Percentiles rank a stretch among this genome's conserved stretches.
phyloP scores from a whole-genome alignment of 331 rosid genomes.

The Stylosanthes scabra region DNA sequence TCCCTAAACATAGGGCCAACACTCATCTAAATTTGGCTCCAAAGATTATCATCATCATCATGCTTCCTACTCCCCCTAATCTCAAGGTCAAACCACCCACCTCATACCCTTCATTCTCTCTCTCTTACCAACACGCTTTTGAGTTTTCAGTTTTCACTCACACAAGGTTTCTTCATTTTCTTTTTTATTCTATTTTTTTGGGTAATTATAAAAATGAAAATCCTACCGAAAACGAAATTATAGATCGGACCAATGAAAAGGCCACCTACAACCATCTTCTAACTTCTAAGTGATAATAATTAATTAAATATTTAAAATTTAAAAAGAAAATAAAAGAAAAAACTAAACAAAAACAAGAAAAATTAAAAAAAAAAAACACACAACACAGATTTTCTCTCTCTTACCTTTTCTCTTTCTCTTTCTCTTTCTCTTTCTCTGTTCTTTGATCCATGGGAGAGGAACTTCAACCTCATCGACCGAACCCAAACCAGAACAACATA shows the following conservation, averaged over 20 bases:
- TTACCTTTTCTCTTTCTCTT: conserved; percentile 1
- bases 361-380: conserved; percentile 17
- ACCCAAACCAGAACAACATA: conserved; percentile 35
- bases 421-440: conserved; percentile 31
- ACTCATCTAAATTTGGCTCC: conserved; percentile 46
- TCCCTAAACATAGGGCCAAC: conserved; percentile 43
- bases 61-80: conserved; percentile 44
- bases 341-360: not conserved
- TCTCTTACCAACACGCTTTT: conserved; percentile 58
- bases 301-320: not conserved
- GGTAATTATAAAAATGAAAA: not conserved
- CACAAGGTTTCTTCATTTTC: not conserved
- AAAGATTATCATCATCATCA: not conserved
- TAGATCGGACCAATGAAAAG: conserved; percentile 61
- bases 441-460: conserved; percentile 58
- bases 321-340: not conserved
- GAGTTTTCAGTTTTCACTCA: conserved; percentile 36
- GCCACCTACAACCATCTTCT: conserved; percentile 38
- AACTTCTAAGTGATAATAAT: not conserved
- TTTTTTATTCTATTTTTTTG: not conserved
- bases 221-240: conserved; percentile 54
- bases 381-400: conserved; percentile 40
- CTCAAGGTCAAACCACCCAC: conserved; percentile 58
- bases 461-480: conserved; percentile 9
- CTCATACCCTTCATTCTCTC: not conserved